Evolutionary conservation across 495 filamentous ascomycete genomes (phyloP), one percentile per base, ranked within the genome.

Genomic region (Penicillium odoratum): DNA sequence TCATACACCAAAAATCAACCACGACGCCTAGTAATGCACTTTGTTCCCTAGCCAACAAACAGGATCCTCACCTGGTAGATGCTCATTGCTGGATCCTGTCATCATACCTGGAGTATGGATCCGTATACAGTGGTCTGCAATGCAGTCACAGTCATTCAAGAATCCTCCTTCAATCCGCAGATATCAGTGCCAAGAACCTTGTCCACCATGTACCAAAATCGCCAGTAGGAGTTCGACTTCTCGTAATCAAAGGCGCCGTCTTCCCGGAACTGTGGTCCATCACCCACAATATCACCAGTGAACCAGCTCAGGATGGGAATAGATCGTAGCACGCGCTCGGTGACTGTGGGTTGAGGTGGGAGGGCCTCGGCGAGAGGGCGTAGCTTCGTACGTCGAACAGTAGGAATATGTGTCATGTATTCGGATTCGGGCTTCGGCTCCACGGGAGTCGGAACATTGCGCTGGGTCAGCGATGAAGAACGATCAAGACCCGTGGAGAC

Each of bases 171-270:
- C 60, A 81, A 44, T n/a, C 76, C 78, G 59, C 80, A 83, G 38
- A 82, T 69, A 56, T 83, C 79, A 1, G 78, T 80, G 4, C 75
- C 73, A 11, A 81, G 55, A 51, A 75, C 48, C 34, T 56, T 64
- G 55, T 83, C 80, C 10, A 83, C 53, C 68, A 73, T 74, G 52
- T 77, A 77, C 72, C 78, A 83, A 56, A 81, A 74, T 21, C 74
- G 82, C 92, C 92, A 96, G 72, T 93, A 95, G 43, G 87, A 67
- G 56, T 85, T 89, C 3, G 91, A 91, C 57, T 78, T 82, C 38
- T 79, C 81, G 72, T 83, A 88, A 62, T 96, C 91, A 58, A 95
- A 92, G 2, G 83, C 82, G n/a, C 91, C 91, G 48, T 85, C 76
- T n/a, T 92, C 91, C 34, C 78, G 85, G 43, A 89, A 80, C 40